Evolutionary conservation across 2,329 filamentous ascomycete genomes (phyloP), one percentile per base, ranked within the genome.

Genomic region (Sphaerostilbella broomeana): DNA sequence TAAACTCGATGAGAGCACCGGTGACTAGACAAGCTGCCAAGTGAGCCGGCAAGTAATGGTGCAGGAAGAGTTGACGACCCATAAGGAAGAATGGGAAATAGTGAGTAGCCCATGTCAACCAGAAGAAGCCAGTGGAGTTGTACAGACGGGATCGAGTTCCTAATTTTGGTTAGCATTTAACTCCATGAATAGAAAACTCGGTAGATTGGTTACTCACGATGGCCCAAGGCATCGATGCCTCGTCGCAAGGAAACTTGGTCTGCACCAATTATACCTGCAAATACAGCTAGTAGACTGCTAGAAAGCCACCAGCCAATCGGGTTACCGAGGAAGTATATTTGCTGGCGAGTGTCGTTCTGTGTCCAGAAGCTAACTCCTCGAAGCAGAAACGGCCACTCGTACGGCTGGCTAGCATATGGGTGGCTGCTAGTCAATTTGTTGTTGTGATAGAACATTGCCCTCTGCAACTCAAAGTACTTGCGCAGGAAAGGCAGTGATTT

Each of bases 361-460:
- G 92, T 98, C 92, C 92, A 98, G 81, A 98, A 98, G 65, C 88
- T 95, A 52, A 98, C 90, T 65, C 92, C 92, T 20, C 92, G 83
- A 42, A 98, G 78, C 58, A 98, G 74, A 77, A 98, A 97, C 2
- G 92, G 92, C 92, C 92, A 98, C 58, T 94, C 86, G 68, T 94
- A 92, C 6, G 92, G 92, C 60, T 89, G 83, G 54, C 87, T 95
- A 28, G 92, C 79, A 62, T 98, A 98, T 1, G 92, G 92, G 62
- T 98, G 92, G 59, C 86, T 94, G 68, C 88, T 94, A 30, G 92
- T 98, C 58, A 98, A 71, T 55, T 94, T 90, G 64, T 89, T 97
- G 75, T 98, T 98, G 73, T 98, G 92, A 75, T 85, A 90, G 75
- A 98, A 98, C 89, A 98, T 98, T 54, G 89, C 87, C 35, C 90